These are phyloP conservation scores for Annulohypoxylon nitens DNA, from an alignment of 495 filamentous ascomycete species.

Conservation along the genomic window DNA sequence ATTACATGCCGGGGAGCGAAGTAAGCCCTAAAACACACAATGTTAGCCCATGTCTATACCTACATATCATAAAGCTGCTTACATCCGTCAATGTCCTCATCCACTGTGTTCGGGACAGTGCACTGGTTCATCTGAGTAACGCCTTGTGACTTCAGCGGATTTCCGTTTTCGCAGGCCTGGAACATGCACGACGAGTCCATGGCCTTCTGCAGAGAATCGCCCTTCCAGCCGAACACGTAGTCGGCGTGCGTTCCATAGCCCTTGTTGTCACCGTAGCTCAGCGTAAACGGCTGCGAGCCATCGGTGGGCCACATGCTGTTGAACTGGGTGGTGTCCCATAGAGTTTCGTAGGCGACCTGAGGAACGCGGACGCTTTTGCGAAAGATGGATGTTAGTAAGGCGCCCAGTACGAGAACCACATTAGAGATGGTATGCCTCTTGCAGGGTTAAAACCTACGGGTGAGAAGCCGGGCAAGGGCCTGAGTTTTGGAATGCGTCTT, in stretches of 20 bases:
- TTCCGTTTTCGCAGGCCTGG: constrained; percentile 59
- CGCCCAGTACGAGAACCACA: too few relatives aligned
- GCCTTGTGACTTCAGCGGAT: constrained; percentile 61
- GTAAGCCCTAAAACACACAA: constrained; percentile 20
- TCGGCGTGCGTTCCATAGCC: constrained; percentile 63
- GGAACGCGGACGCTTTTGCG: constrained; percentile 53
- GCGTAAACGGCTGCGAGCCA: constrained; percentile 61
- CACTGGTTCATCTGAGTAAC: constrained; percentile 61
- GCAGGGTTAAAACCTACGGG: constrained; percentile 40
- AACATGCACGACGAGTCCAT: constrained; percentile 63
- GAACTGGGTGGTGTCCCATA: constrained; percentile 65
- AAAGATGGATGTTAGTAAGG: background rate
- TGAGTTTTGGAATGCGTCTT: constrained; percentile 59
- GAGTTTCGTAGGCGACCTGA: constrained; percentile 65
- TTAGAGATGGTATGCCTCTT: background rate
- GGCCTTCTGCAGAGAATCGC: constrained; percentile 58
- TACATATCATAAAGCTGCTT: constrained; percentile 42
- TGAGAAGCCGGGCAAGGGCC: constrained; percentile 65
- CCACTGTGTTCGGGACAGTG: constrained; percentile 55
- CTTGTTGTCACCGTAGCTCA: constrained; percentile 59
- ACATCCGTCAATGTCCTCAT: constrained; percentile 63
- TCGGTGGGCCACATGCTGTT: constrained; percentile 62
- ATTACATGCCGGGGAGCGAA: constrained; percentile 33
- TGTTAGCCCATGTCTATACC: background rate
- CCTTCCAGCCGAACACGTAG: constrained; percentile 64